Conservation (phyloP, 139 green algal genomes). For the Edaphochlamys debaryana region DNA sequence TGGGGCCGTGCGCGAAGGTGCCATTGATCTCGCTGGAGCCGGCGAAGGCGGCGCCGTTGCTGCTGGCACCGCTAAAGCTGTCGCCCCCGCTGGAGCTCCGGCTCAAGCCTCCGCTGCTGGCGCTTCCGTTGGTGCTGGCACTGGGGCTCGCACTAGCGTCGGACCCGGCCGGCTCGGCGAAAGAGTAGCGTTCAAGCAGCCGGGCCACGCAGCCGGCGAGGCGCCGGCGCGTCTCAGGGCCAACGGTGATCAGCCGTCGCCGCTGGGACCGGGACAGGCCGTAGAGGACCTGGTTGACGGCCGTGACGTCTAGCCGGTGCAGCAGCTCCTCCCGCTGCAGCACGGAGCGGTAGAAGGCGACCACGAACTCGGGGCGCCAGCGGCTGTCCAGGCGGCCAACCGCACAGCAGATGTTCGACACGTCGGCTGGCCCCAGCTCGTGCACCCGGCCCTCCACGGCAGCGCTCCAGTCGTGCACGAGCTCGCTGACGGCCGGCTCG, state of each 20-base stretch:
- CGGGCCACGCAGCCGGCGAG: not conserved
- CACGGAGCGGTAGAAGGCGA: conserved; percentile 20
- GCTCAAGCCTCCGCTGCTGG: not conserved
- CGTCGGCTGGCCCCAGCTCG: not conserved
- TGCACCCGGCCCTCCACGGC: not conserved
- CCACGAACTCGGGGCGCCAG: conserved; percentile 13
- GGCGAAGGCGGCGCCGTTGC: not conserved
- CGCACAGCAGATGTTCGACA: conserved; percentile 33
- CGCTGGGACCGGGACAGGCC: conserved; percentile 12
- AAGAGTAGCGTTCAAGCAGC: not conserved
- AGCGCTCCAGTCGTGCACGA: not conserved
- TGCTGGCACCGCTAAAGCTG: not conserved
- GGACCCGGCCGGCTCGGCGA: too few relatives aligned
- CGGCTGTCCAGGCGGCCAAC: conserved; percentile 26
- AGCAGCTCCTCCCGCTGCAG: conserved; percentile 16
- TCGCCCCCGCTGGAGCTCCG: not conserved
- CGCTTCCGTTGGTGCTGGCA: too few relatives aligned
- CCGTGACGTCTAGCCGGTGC: not conserved
- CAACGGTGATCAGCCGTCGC: not conserved
- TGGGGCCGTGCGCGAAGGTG: too few relatives aligned
- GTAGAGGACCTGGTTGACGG: conserved; percentile 31
- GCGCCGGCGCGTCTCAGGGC: not conserved
- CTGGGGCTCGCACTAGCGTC: too few relatives aligned
- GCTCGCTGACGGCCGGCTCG: not conserved
- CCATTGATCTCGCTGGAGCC: too few relatives aligned